A percentile compares a stretch with the other conserved stretches of the same genome.
phyloP scores from a whole-genome alignment of 345 rosid species.

The Moringa oleifera region DNA sequence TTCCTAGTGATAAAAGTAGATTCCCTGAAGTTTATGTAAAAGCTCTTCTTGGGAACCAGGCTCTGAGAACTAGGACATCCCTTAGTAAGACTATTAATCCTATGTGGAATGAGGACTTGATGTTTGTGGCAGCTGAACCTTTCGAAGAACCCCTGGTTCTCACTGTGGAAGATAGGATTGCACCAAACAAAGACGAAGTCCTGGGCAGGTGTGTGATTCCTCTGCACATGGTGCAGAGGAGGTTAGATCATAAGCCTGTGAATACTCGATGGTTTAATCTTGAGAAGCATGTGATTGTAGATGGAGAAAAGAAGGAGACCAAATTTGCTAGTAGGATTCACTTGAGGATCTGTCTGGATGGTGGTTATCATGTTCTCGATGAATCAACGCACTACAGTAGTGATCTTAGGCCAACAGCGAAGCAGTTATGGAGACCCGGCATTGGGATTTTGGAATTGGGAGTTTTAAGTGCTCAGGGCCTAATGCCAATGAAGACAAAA shows the following conservation, averaged over 20 bases:
- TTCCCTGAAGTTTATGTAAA: constrained; percentile 85
- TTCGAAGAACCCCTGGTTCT: constrained; percentile 80
- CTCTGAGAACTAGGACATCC: constrained; percentile 54
- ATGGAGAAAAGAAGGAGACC: constrained; percentile 70
- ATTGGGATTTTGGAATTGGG: constrained; percentile 80
- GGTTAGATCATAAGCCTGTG: constrained; percentile 78
- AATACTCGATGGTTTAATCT: constrained; percentile 74
- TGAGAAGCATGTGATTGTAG: constrained; percentile 69
- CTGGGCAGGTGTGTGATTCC: constrained; percentile 60
- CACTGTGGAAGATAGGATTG: constrained; percentile 69
- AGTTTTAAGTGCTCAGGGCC: constrained; percentile 73
- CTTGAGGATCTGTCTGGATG: constrained; percentile 76
- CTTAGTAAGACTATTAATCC: constrained; percentile 73
- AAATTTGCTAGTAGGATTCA: constrained; percentile 92
- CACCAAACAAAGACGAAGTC: constrained; percentile 67
- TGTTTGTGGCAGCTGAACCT: constrained; percentile 94
- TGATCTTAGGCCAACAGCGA: constrained; percentile 89
- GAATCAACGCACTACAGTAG: constrained; percentile 97
- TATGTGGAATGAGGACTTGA: constrained; percentile 92
- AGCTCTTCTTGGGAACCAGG: constrained; percentile 66
- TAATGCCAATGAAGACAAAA: constrained; percentile 80
- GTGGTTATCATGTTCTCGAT: constrained; percentile 97
- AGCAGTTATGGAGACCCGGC: constrained; percentile 79
- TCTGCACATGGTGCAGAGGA: constrained; percentile 57
- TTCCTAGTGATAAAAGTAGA: constrained; percentile 63